Percentiles rank a stretch among this genome's conserved stretches.
These are phyloP conservation scores for Xylaria sp. DNA, from an alignment of 2,329 filamentous ascomycete genomes.

Conservation along the genomic window DNA sequence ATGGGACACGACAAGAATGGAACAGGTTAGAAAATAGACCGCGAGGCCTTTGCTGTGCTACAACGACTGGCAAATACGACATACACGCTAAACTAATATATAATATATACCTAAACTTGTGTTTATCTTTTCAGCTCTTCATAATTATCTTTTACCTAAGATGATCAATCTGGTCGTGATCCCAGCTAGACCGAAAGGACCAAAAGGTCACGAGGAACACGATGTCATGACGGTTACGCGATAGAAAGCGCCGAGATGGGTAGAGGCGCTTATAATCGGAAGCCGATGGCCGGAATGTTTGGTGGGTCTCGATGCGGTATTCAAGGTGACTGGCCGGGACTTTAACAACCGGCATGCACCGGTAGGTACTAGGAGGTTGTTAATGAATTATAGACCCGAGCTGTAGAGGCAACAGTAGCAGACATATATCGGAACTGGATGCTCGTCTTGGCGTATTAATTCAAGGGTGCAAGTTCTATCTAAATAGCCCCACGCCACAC, in stretches of 20 bases:
- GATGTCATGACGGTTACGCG: slow-evolving; percentile 32
- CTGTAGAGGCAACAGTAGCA: neutral
- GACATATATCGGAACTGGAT: neutral
- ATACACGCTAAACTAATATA: slow-evolving; percentile 22
- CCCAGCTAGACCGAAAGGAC: neutral
- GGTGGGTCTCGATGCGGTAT: slow-evolving; percentile 15
- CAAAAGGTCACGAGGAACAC: slow-evolving; percentile 25
- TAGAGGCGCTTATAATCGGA: slow-evolving; percentile 36
- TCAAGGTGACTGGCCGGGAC: slow-evolving; percentile 15
- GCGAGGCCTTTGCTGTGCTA: slow-evolving; percentile 3
- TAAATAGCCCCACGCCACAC: neutral
- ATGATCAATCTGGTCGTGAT: neutral
- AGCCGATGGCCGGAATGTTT: slow-evolving; percentile 16
- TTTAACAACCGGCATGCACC: slow-evolving; percentile 14
- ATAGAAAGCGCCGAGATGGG: slow-evolving; percentile 27
- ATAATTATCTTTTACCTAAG: slow-evolving; percentile 25
- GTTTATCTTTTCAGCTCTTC: neutral
- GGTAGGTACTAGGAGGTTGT: neutral
- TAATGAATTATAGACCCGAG: neutral
- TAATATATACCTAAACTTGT: slow-evolving; percentile 20
- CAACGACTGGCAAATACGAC: slow-evolving; percentile 3
- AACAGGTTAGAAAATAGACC: slow-evolving; percentile 26
- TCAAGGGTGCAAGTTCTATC: slow-evolving; percentile 1
- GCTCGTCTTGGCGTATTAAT: neutral
- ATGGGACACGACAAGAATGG: slow-evolving; percentile 10